Percentiles rank a stretch among this genome's conserved stretches.
Conservation (phyloP, 352 stramenopile species). For the Aphanomyces cochlioides region DNA sequence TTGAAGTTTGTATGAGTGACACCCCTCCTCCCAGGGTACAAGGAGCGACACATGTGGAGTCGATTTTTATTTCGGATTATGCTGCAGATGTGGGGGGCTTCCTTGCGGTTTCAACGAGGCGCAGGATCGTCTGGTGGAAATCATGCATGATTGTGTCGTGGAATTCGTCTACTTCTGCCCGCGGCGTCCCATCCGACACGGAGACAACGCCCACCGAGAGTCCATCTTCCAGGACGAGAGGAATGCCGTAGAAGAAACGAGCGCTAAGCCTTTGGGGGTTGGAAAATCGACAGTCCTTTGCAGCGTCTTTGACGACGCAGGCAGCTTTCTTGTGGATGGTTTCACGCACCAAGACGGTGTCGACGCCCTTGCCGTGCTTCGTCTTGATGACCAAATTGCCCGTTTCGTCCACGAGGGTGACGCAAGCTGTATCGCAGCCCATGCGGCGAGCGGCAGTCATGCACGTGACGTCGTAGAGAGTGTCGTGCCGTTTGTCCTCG, state of each 20-base stretch:
- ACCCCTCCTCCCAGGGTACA: no score
- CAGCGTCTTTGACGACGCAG: not conserved
- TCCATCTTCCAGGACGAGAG: slow-evolving; percentile 6
- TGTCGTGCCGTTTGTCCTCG: not conserved
- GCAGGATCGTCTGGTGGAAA: slow-evolving; percentile 13
- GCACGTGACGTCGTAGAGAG: slow-evolving; percentile 6
- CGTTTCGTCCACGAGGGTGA: not conserved
- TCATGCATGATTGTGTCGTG: slow-evolving; percentile 15
- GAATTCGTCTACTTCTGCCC: not conserved
- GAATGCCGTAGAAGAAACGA: slow-evolving; percentile 17
- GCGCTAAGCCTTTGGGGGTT: not conserved
- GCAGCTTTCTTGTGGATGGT: not conserved
- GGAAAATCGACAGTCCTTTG: not conserved
- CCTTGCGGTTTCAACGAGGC: slow-evolving; percentile 2
- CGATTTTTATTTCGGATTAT: not conserved
- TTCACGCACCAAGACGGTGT: not conserved
- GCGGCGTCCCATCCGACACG: not conserved
- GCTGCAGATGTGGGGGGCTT: not conserved
- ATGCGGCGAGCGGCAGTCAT: slow-evolving; percentile 9
- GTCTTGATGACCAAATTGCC: not conserved
- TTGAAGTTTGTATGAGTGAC: no score
- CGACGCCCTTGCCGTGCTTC: not conserved
- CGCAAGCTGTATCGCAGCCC: not conserved
- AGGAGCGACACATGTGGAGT: no score
- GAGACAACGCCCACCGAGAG: slow-evolving; percentile 1